Evolutionary conservation across 148 eudicot genomes (phyloP), one percentile per base, ranked within the genome.

Genomic region (Arbutus unedo): DNA sequence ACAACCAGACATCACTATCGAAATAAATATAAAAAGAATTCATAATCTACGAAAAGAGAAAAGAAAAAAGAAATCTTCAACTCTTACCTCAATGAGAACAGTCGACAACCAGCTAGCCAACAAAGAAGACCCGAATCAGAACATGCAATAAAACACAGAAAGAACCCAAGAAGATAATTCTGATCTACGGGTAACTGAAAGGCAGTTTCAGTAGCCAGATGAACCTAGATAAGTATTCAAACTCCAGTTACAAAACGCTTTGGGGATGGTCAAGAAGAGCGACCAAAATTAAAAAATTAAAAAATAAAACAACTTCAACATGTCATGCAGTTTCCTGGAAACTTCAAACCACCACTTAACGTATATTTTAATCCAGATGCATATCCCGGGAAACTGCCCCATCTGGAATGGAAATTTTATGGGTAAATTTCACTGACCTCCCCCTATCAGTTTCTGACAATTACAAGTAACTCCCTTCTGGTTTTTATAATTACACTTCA

Each of bases 41-140:
- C 44, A 38, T 51, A 19, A 74, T 74, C 54, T 19, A 47, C 54
- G 15, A 45, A 21, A n/a, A 21, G 6, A 47, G 45, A 74, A 4
- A 48, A 10, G 16, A 75, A 21, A 49, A 15, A 49, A n/a, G 19
- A 23, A 25, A 44, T 23, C 10, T 41, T 19, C n/a, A 49, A 18
- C 1, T 6, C 55, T 79, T 66, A 79, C 82, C 74, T 79, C 44
- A 23, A 76, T 53, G 13, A 45, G 41, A 47, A 47, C 44, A 49
- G 44, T 25, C 14, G 74, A 79, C 1, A 21, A 64, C 43, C 82
- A 51, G 45, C 19, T 8, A 60, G 72, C 72, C 72, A 45, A 50
- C 11, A 38, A 64, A 79, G 44, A 79, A 64, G 55, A 79, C 57
- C 38, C 76, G 68, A 38, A 68, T 38, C 48, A 80, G 62, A 23